Conservation (phyloP, 2,329 filamentous ascomycete genomes). For the Fusarium nanum region DNA sequence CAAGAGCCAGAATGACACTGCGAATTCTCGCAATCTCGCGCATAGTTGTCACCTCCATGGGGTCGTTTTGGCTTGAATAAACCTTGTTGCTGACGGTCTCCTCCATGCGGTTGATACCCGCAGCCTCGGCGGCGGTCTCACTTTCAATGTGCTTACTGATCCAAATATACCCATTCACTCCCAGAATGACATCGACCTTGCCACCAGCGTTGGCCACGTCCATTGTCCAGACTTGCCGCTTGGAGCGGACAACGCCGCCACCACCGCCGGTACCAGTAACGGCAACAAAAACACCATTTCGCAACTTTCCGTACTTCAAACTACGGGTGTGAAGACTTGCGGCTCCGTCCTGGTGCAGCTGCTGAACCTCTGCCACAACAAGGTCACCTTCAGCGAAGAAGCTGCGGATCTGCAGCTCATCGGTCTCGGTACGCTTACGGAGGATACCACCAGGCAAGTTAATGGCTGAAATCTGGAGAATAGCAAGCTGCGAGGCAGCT, state of each 20-base stretch:
- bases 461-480: constrained; percentile 87
- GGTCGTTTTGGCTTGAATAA: constrained; percentile 95
- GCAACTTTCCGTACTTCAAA: constrained; percentile 92
- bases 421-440: constrained; percentile 90
- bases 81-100: constrained; percentile 86
- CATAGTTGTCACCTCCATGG: constrained; percentile 79
- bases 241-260: constrained; percentile 83
- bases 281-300: constrained; percentile 90
- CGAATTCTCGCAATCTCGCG: constrained; percentile 88
- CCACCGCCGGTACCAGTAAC: constrained; percentile 87
- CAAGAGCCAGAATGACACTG: constrained; percentile 83
- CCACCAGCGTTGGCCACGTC: constrained; percentile 66
- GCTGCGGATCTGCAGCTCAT: constrained; percentile 96
- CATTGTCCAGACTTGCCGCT: constrained; percentile 90
- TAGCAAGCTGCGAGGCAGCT: constrained; percentile 84
- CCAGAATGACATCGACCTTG: constrained; percentile 86
- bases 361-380: constrained; percentile 94
- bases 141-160: constrained; percentile 85
- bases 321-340: constrained; percentile 90
- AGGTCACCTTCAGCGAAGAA: constrained; percentile 97
- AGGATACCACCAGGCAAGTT: constrained; percentile 95
- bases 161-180: constrained; percentile 98
- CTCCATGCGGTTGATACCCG: constrained; percentile 84
- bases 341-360: constrained; percentile 84
- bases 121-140: constrained; percentile 60